Conservation (phyloP, 2,329 filamentous ascomycete species). For the Thermoascus crustaceus region DNA sequence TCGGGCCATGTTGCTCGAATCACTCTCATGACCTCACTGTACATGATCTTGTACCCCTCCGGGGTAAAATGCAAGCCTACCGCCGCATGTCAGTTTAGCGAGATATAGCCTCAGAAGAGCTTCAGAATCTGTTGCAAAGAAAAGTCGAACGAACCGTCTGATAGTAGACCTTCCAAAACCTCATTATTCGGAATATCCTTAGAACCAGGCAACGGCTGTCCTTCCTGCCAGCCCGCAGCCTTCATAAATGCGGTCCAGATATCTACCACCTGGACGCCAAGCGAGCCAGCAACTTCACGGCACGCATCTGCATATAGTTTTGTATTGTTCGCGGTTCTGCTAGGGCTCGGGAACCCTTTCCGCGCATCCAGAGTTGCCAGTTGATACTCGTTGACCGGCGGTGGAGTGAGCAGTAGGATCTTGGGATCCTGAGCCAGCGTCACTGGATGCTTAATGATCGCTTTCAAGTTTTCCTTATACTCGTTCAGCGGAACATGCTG, state of each 20-base stretch:
- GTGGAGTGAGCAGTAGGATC: constrained; percentile 67
- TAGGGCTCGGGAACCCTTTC: constrained; percentile 41
- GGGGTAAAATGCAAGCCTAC: constrained; percentile 53
- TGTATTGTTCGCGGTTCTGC: constrained; percentile 53
- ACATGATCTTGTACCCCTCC: constrained; percentile 49
- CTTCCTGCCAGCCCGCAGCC: constrained; percentile 46
- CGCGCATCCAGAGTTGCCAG: constrained; percentile 42
- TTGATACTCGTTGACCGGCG: constrained; percentile 72
- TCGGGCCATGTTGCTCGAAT: constrained; percentile 49
- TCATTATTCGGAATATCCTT: constrained; percentile 51
- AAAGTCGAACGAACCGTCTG: constrained; percentile 44
- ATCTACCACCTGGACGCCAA: constrained; percentile 60
- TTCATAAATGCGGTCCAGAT: constrained; percentile 73
- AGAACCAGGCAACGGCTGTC: constrained; percentile 48
- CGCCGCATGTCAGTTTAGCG: constrained; percentile 10
- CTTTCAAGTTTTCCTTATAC: constrained; percentile 64
- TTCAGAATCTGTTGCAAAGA: constrained; percentile 1
- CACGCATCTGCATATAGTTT: constrained; percentile 60
- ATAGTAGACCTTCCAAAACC: constrained; percentile 43
- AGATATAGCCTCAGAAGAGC: not conserved
- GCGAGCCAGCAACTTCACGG: constrained; percentile 51
- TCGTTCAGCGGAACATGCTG: constrained; percentile 73
- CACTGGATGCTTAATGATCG: constrained; percentile 63
- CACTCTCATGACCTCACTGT: constrained; percentile 43
- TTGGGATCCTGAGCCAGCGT: constrained; percentile 64